Percentiles rank a stretch among this genome's conserved stretches.
These are phyloP conservation scores for Metschnikowia similis DNA, from an alignment of 805 yeast species.

Conservation along the genomic window DNA sequence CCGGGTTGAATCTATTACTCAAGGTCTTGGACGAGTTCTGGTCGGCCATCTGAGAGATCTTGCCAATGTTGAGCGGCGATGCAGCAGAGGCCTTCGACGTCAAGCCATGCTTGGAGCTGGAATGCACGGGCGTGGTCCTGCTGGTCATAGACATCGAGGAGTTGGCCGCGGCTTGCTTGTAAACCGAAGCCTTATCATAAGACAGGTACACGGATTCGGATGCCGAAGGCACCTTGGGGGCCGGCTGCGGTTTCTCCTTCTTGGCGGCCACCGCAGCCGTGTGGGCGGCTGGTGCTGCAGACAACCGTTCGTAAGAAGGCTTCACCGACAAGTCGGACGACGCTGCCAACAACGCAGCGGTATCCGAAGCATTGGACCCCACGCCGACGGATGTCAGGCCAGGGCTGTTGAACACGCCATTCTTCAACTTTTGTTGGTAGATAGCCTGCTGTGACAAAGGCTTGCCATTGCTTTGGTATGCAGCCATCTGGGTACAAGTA, in stretches of 20 bases:
- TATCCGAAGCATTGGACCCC: constrained; percentile 62
- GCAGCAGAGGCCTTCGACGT: constrained; percentile 21
- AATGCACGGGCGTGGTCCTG: constrained; percentile 41
- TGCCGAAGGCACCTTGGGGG: constrained; percentile 4
- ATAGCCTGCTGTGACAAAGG: constrained; percentile 72
- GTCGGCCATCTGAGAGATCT: constrained; percentile 33
- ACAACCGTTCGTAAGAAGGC: constrained; percentile 53
- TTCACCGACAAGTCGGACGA: constrained; percentile 58
- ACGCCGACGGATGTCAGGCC: constrained; percentile 55
- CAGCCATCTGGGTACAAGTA: constrained; percentile 29
- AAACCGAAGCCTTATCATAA: constrained; percentile 27
- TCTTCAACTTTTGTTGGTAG: constrained; percentile 67
- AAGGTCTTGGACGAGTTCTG: constrained; percentile 37
- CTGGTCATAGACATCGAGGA: constrained; percentile 43
- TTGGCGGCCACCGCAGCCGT: constrained; percentile 54
- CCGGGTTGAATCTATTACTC: constrained; percentile 40
- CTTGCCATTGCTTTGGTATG: constrained; percentile 65
- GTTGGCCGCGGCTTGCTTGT: constrained; percentile 31
- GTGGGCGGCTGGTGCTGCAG: constrained; percentile 58
- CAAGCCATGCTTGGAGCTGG: constrained; percentile 33
- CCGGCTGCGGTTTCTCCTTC: constrained; percentile 23
- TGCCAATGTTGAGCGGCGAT: constrained; percentile 28
- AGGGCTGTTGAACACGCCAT: constrained; percentile 57
- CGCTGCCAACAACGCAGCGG: constrained; percentile 74
- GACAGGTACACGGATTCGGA: constrained; percentile 33